Base-by-base conservation (phyloP, 768 basidiomycete species). In the Thelephora aurantiotincta region DNA sequence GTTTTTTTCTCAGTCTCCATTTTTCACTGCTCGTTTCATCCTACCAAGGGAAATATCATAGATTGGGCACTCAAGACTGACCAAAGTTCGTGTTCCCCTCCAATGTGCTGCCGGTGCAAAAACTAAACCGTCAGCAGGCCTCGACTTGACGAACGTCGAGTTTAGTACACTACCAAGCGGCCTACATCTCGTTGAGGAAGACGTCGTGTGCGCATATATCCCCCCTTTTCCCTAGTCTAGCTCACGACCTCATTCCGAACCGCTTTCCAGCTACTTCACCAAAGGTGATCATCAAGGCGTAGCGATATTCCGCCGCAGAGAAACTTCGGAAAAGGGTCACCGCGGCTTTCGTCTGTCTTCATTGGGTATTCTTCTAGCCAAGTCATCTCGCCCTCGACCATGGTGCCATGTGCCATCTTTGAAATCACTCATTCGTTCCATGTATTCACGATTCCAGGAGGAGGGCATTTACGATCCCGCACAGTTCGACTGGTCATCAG, bases 11-110 rank as follows among this genome's bases (percentile, higher is more conserved):
- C 54, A 88, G 86, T 85, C 57, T 82, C 85, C 11, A 81, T 88
- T 59, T 89, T 88, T 52, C 85, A 89, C 63, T 72, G 80, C 14
- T 85, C 84, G 5, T 90, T 90, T 56, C 87, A 90, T 63, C 82
- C 84, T 1, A 90, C 85, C 18, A 73, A 75, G 53, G 87, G 87
- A 12, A 88, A 87, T 59, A 60, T 79, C 12, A 67, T 89, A 12
- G 86, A 89, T 61, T 90, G 88, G 87, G 77, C 71, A 38, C 58
- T 82, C 26, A 85, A 78, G 57, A 75, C 78, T 7, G 77, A 68
- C 58, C 74, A 85, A 50, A 82, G 85, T 80, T 37, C 37, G 70
- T 54, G 13, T 16, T 7, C 35, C 23, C 6, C 16, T 16, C 6
- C 16, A 30, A 19, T 38, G 3, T n/a, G 3, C 26, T n/a, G 3